Base-by-base conservation (phyloP, 208 protist species). In the Porcisia hertigi region DNA sequence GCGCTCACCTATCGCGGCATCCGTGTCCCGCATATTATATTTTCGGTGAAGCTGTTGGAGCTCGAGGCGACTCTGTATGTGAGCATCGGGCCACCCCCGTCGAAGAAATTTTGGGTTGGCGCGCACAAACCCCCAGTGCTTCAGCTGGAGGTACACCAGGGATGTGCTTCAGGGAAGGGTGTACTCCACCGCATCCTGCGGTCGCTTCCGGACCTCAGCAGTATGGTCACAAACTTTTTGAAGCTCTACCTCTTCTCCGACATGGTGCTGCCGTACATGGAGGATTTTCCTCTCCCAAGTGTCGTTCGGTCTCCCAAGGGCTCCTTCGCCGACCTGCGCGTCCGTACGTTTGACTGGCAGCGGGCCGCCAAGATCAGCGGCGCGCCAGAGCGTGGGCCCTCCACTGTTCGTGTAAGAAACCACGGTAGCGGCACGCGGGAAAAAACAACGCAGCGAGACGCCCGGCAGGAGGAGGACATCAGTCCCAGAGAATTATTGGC, bases 61-160 rank as follows among this genome's bases (percentile, higher is more conserved):
- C 69, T 94, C 8, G 73, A 90, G 60, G 88, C 72, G 3, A 88
- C 85, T 14, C 57, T 93, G 75, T 88, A 89, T 73, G 74, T 96
- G n/a, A 95, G 91, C 80, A 89, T 97, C 69, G 87, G 91, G 11
- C 91, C 91, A 3, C 93, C 93, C 34, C 93, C 93, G 9, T 92
- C 88, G n/a, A 91, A 93, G 74, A 90, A 87, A 77, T 94, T 97
- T 64, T 97, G 93, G 92, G 75, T 97, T 45, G 90, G 84, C 11
- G 72, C 76, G n/a, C 88, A 92, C 77, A 81, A 87, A 57, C 90
- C 87, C 20, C 90, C 91, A 0, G 74, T 88, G 3, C 34, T 97
- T 47, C 75, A 75, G 1, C 55, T 92, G 5, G 83, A 94, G 81
- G 83, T 93, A 69, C 80, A 79, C 39, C 92, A 94, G 65, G 91